phyloP scores from a whole-genome alignment of 768 basidiomycete species.

The Butyriboletus loyo region DNA sequence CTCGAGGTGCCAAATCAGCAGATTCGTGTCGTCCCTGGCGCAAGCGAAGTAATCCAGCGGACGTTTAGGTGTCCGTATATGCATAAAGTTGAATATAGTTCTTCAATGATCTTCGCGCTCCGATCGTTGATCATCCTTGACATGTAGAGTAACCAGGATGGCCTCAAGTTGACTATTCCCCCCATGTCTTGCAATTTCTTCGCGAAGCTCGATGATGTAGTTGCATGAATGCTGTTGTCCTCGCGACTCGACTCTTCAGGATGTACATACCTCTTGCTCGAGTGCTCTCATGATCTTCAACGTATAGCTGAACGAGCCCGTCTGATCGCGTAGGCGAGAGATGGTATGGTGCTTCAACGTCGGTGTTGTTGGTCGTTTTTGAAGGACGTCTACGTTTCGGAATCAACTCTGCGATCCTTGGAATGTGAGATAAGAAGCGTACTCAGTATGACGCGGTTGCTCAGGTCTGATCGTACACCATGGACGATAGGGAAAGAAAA shows the following conservation, averaged over 20 bases:
- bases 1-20: no score
- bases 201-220: constrained; percentile 36
- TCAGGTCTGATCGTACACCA: constrained; percentile 71
- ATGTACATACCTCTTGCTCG: constrained; percentile 47
- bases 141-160: constrained; percentile 54
- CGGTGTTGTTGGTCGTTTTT: constrained; percentile 84
- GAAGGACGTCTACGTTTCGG: constrained; percentile 67
- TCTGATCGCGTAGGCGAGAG: constrained; percentile 67
- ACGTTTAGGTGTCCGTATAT: neutral
- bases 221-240: neutral
- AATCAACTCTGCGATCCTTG: neutral
- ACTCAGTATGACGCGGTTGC: constrained; percentile 85
- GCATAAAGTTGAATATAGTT: neutral
- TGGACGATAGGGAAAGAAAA: constrained; percentile 81
- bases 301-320: constrained; percentile 87
- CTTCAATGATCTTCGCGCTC: neutral
- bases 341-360: constrained; percentile 83
- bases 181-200: constrained; percentile 70
- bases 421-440: constrained; percentile 24
- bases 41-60: neutral
- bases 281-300: constrained; percentile 61
- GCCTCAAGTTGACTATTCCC: constrained; percentile 66
- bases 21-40: no score
- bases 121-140: constrained; percentile 23
- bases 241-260: neutral